Percentiles rank a stretch among this genome's conserved stretches.
These are phyloP conservation scores for Ceratobasidium sp. DNA, from an alignment of 1,284 basidiomycete genomes.

Conservation along the genomic window DNA sequence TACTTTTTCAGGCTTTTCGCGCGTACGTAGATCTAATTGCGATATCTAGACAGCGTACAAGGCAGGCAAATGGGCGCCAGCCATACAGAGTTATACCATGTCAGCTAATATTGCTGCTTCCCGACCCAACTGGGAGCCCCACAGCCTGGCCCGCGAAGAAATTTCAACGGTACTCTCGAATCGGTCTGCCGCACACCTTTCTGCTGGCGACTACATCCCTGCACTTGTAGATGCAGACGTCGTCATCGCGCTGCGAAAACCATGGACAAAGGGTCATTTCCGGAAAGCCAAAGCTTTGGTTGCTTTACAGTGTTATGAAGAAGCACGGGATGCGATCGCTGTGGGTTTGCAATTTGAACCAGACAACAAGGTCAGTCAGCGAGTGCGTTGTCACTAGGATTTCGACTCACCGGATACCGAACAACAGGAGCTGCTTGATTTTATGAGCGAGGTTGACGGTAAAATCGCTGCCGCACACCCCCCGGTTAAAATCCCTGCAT, in stretches of 20 bases:
- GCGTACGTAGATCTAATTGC: slow-evolving; percentile 6
- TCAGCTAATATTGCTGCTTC: slow-evolving; percentile 83
- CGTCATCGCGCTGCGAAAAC: slow-evolving; percentile 82
- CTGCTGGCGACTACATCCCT: slow-evolving; percentile 77
- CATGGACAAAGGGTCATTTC: slow-evolving; percentile 97
- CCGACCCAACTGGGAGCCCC: slow-evolving; percentile 89
- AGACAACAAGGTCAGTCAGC: slow-evolving; percentile 69
- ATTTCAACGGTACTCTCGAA: slow-evolving; percentile 89
- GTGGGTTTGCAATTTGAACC: slow-evolving; percentile 92
- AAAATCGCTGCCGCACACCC: slow-evolving; percentile 37
- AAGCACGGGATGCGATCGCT: slow-evolving; percentile 83
- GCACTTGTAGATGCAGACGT: slow-evolving; percentile 92
- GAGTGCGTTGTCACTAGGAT: not conserved
- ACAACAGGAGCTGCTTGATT: slow-evolving; percentile 44
- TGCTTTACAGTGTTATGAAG: slow-evolving; percentile 72
- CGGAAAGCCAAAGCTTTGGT: slow-evolving; percentile 87
- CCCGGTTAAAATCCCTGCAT: not conserved
- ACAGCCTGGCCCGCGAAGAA: slow-evolving; percentile 85
- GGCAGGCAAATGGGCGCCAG: slow-evolving; percentile 70
- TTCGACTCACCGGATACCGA: not conserved
- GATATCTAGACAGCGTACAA: slow-evolving; percentile 74
- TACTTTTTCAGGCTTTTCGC: slow-evolving; percentile 51
- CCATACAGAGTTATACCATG: slow-evolving; percentile 84
- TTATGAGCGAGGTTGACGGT: slow-evolving; percentile 44
- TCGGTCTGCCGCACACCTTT: slow-evolving; percentile 84